Base-by-base conservation (phyloP, 2,329 filamentous ascomycete species). In the Aspergillus persii region DNA sequence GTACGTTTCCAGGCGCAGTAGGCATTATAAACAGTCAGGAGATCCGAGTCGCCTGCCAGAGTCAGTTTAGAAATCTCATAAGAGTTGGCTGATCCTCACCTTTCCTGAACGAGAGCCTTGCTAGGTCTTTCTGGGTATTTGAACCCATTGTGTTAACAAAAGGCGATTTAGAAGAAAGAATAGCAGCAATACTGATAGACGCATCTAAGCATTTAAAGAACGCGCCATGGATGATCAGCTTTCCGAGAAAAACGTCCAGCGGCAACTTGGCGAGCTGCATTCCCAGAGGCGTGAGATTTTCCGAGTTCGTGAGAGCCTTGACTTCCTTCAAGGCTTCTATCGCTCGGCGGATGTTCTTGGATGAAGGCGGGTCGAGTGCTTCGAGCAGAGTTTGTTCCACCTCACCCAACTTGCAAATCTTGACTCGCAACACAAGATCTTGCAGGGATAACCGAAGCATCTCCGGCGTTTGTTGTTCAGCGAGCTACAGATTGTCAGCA, bases 271-370 rank as follows among this genome's bases (percentile, higher is more conserved):
- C 93, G 31, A 99, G 83, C 71, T 97, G 93, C 48, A 87, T 82
- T 4, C 95, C 95, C 15, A 99, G 82, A 1, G 92, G 86, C 0
- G 95, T 99, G 47, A 99, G 80, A 54, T 94, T 90, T 75, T 99
- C 95, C 2, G 81, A 78, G 9, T 85, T 74, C 0, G 93, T 97
- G 54, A 99, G 80, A 3, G 95, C 95, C 61, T 92, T 90, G 15
- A 97, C 95, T 71, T 99, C 95, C 48, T 98, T 86, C 4, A 99
- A 84, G 3, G 94, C 92, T 73, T 98, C 94, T 56, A 99, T 89
- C 1, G 95, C 94, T 39, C 94, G 87, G 27, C 92, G 89, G 51
- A 99, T 96, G 67, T 98, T 99, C 78, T 94, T 96, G 0, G 90
- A 83, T 0, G 90, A 93, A 0, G 95, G 95, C 0, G 94, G 89